Base-by-base conservation (phyloP, 2,329 filamentous ascomycete genomes). In the Arthrobotrys musiformis region DNA sequence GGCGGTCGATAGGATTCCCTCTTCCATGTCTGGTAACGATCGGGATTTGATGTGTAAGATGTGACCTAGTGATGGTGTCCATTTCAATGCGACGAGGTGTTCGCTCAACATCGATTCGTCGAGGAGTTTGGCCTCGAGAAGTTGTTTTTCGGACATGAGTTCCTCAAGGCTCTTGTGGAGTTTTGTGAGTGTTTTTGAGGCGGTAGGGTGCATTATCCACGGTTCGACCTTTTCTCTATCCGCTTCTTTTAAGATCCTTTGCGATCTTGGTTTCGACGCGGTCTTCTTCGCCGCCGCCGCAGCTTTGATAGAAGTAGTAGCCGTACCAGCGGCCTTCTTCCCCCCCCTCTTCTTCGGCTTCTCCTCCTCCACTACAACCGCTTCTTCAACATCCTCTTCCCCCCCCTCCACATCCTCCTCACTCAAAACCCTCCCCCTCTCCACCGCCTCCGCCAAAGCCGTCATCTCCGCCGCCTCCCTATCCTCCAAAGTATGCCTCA, bases 1-100 rank as follows among this genome's bases (percentile, higher is more conserved):
- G 11, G 85, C 86, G 77, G 83, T 85, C 54, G 82, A 83, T 61
- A 86, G 80, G 8, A 83, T 82, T 67, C 85, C 83, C 2, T 87
- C 78, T 0, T 83, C 82, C 24, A 83, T 79, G 70, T 85, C 83
- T 4, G 88, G 85, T 46, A 76, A 24, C 81, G 95, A 91, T 82
- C 92, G 94, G 35, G 93, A 93, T 83, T 91, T 95, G 80, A 98
- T 88, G 82, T 98, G 94, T 80, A 92, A 94, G 81, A 97, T 92
- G 82, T 99, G 93, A 7, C 95, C 94, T 1, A 97, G 87, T 13
- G 90, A 91, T 0, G 94, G 91, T 0, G 91, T 93, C 92, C 93
- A 98, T 81, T 91, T 92, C 19, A 99, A 87, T 0, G 90, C 48
- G 98, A 87, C 73, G 87, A 90, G 4, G 89, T 83, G 9, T 90